Percentiles rank a stretch among this genome's conserved stretches.
phyloP scores from a whole-genome alignment of 2,329 filamentous ascomycete genomes.

The Graphilbum fragrans region DNA sequence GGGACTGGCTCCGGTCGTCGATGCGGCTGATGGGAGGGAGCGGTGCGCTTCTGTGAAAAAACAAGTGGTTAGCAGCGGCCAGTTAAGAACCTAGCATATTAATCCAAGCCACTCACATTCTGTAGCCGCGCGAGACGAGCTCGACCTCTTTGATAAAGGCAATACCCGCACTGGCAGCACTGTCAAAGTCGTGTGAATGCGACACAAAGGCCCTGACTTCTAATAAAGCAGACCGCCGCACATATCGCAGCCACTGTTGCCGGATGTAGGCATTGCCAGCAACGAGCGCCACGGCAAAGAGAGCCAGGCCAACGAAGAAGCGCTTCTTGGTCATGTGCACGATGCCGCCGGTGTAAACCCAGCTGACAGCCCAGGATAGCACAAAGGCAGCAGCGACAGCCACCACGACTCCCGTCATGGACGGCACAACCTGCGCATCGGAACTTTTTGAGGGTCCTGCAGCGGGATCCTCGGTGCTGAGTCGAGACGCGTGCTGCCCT shows the following conservation, averaged over 20 bases:
- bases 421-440: slow-evolving; percentile 8
- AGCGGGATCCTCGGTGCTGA: not conserved
- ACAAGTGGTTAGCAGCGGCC: not conserved
- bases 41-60: slow-evolving; percentile 57
- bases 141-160: slow-evolving; percentile 91
- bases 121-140: slow-evolving; percentile 80
- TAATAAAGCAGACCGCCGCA: slow-evolving; percentile 61
- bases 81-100: not conserved
- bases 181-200: slow-evolving; percentile 71
- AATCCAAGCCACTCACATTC: slow-evolving; percentile 48
- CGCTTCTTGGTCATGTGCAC: slow-evolving; percentile 44
- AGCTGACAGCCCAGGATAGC: slow-evolving; percentile 61
- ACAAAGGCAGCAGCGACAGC: slow-evolving; percentile 54
- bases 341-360: slow-evolving; percentile 44
- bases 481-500: slow-evolving; percentile 19
- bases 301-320: slow-evolving; percentile 30
- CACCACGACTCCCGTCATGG: slow-evolving; percentile 33
- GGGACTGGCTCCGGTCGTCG: slow-evolving; percentile 67
- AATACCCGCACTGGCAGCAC: slow-evolving; percentile 61
- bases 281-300: slow-evolving; percentile 40
- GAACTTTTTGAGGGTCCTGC: slow-evolving; percentile 7
- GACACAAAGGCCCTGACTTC: slow-evolving; percentile 58
- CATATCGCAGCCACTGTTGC: slow-evolving; percentile 69
- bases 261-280: slow-evolving; percentile 61
- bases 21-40: slow-evolving; percentile 85